Base-by-base conservation (phyloP, 2,329 filamentous ascomycete genomes). In the Fusarium denticulatum region DNA sequence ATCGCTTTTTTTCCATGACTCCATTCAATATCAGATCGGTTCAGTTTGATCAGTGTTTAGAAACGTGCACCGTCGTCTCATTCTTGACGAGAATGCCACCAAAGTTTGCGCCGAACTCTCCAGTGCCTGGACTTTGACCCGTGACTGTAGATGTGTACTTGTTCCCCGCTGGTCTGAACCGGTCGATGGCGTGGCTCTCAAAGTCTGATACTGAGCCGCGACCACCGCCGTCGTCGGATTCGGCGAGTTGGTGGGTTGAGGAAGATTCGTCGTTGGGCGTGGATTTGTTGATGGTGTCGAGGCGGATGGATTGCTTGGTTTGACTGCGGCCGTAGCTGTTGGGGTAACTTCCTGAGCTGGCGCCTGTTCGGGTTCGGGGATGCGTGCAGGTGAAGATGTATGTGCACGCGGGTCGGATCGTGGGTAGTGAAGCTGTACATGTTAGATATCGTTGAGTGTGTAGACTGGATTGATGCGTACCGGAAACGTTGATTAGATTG, bases 41-140 rank as follows among this genome's bases (percentile, higher is more conserved):
- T 26, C 24, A 18, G 34, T 52, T 26, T 36, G n/a, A 42, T 68
- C 65, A 69, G 3, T 70, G 67, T n/a, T 55, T 43, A 3, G 66
- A 49, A 60, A 64, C 40, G 1, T 65, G 66, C 15, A 77, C 65
- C 3, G 59, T 66, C 5, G 75, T 78, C 52, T 78, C 75, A 22
- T 77, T 78, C 60, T 75, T 78, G 9, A 78, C 76, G 32, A 75
- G 62, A 37, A 78, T 78, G 0, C 76, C 76, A 11, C 64, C 70
- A 49, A 71, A 64, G 24, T 32, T 53, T 4, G 65, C 18, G 4
- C 53, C 32, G 1, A 58, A 62, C 0, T 70, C 64, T 7, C 50
- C 42, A 10, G 42, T 40, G 6, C 42, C 36, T 14, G 32, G 40
- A 13, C 57, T 52, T 16, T 71, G 60, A 1, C 71, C 76, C 8